Evolutionary conservation across 176 grass and related monocot species (phyloP).

Genomic region (Triticum monococcum): DNA sequence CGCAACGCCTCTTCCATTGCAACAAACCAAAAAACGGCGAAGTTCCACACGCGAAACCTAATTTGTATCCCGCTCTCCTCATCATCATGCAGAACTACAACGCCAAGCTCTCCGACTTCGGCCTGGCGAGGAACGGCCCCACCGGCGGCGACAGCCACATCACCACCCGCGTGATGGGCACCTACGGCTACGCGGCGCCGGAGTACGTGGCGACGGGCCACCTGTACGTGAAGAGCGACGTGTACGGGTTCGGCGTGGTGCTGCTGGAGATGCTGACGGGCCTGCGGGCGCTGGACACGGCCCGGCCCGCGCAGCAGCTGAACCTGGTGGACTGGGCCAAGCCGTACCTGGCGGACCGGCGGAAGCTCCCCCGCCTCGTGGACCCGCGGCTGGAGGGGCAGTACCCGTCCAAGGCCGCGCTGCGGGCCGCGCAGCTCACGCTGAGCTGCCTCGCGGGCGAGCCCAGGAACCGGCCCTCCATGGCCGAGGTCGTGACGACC

Average conservation of each 20-base stretch:
- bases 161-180: constrained; percentile 65
- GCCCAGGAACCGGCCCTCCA: constrained; percentile 43
- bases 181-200: constrained; percentile 63
- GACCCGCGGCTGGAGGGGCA: constrained; percentile 66
- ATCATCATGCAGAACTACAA: constrained; percentile 37
- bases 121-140: constrained; percentile 44
- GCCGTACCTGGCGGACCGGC: constrained; percentile 41
- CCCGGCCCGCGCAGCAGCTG: constrained; percentile 38
- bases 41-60: background rate
- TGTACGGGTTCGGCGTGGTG: constrained; percentile 70
- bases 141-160: constrained; percentile 48
- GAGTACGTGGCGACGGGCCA: constrained; percentile 57
- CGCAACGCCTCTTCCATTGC: background rate
- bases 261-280: constrained; percentile 61
- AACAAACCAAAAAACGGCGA: no score
- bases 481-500: constrained; percentile 32
- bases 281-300: constrained; percentile 41
- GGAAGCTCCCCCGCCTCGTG: constrained; percentile 45
- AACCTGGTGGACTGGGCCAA: constrained; percentile 55
- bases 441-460: constrained; percentile 50
- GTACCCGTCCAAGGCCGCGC: constrained; percentile 55
- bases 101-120: constrained; percentile 58
- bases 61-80: background rate
- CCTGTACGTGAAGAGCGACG: constrained; percentile 68
- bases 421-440: constrained; percentile 45